phyloP scores from a whole-genome alignment of 139 green algal species.

The Edaphochlamys debaryana region DNA sequence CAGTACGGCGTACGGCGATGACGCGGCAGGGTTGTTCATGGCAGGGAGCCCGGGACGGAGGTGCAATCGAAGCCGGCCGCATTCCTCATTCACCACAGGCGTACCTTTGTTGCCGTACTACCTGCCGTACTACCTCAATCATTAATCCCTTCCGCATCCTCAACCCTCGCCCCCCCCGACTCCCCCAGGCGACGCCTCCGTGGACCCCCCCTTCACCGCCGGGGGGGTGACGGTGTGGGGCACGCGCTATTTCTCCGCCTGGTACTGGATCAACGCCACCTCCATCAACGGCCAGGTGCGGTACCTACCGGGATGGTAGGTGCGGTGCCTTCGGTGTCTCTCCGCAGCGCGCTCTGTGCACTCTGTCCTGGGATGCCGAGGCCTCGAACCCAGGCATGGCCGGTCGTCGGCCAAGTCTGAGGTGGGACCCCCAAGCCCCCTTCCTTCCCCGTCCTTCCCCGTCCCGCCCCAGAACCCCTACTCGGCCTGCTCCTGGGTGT shows the following conservation, averaged over 20 bases:
- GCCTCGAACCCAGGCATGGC: no score
- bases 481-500: conserved; percentile 14
- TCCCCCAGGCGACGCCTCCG: conserved; percentile 34
- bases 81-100: no score
- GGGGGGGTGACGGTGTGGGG: conserved; percentile 46
- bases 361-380: no score
- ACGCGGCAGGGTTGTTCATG: not conserved
- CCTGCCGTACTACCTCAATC: no score
- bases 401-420: no score
- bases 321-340: not conserved
- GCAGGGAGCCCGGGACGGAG: no score
- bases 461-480: not conserved
- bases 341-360: no score
- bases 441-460: not conserved
- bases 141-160: no score
- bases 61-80: no score
- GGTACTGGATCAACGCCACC: conserved; percentile 48
- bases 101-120: no score
- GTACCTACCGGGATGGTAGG: not conserved
- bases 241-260: conserved; percentile 50
- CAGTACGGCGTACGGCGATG: not conserved
- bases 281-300: not conserved
- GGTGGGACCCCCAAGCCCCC: no score
- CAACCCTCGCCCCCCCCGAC: not conserved
- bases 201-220: conserved; percentile 35